A percentile compares a stretch with the other conserved stretches of the same genome.
phyloP scores from a whole-genome alignment of 192 early-diverging fungal genomes.

The Kappamyces sp. region DNA sequence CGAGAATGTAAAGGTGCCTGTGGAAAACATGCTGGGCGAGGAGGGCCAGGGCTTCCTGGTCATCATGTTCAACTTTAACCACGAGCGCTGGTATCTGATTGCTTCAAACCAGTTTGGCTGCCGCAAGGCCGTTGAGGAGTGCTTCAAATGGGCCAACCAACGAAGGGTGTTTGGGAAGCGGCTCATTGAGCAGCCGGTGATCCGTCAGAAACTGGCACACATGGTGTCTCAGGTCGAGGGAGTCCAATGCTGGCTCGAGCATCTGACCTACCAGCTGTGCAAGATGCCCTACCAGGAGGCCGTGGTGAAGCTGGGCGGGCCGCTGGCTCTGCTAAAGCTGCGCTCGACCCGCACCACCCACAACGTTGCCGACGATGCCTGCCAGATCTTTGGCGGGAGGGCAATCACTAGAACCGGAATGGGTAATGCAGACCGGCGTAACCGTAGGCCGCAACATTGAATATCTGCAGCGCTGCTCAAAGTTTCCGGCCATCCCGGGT shows the following conservation, averaged over 20 bases:
- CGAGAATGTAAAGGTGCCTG: slow-evolving; percentile 68
- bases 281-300: slow-evolving; percentile 48
- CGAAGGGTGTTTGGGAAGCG: slow-evolving; percentile 62
- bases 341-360: slow-evolving; percentile 41
- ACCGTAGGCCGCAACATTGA: slow-evolving; percentile 37
- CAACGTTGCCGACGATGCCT: slow-evolving; percentile 46
- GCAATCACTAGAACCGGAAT: slow-evolving; percentile 44
- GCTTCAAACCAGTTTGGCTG: slow-evolving; percentile 28
- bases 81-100: slow-evolving; percentile 63
- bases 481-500: not conserved
- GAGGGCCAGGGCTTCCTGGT: slow-evolving; percentile 64
- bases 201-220: slow-evolving; percentile 58
- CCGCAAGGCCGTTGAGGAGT: slow-evolving; percentile 46
- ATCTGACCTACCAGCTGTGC: slow-evolving; percentile 65
- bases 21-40: slow-evolving; percentile 62
- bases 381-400: slow-evolving; percentile 55
- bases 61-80: slow-evolving; percentile 75
- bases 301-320: slow-evolving; percentile 40
- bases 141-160: slow-evolving; percentile 62
- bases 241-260: slow-evolving; percentile 52
- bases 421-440: slow-evolving; percentile 40
- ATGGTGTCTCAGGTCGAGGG: slow-evolving; percentile 51
- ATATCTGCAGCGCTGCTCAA: not conserved
- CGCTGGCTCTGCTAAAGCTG: slow-evolving; percentile 31
- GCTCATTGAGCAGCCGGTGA: slow-evolving; percentile 63